Evolutionary conservation across 2,329 filamentous ascomycete species (phyloP), one percentile per base, ranked within the genome.

Genomic region (Gyromitra esculenta): DNA sequence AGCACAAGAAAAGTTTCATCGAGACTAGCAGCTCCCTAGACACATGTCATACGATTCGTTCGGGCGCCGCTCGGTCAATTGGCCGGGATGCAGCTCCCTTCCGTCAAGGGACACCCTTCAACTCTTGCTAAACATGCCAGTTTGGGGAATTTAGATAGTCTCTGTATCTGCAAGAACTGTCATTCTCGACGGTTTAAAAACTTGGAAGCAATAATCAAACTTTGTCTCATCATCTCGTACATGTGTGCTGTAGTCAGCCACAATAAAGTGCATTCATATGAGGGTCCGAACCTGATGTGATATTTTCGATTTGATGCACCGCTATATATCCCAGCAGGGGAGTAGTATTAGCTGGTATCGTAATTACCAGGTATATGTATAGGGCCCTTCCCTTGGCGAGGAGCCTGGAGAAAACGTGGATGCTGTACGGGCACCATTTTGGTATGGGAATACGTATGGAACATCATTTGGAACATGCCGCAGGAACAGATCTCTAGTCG

Each of bases 161-260:
- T 45, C 15, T 15, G 15, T 13, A 15, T 15, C 5, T 45, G 21
- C 52, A 35, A 7, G 8, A 62, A 25, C 11, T 21, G 8, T 56
- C 2, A 31, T 35, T 54, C 15, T 69, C 15, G 1, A 41, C 18
- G 25, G 37, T 9, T 69, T 69, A 60, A 37, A 37, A 39, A 1
- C 25, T 37, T 15, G 25, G 54, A 43, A 62, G 45, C 18, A 60
- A 21, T 56, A 60, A 50, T 69, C 60, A 50, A 31, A 21, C 54
- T 52, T 50, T 25, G 8, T 50, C 15, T 35, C 11, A 13, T 13
- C 11, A 45, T 3, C 13, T 35, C 21, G 6, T n/a, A 39, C 25
- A 50, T 35, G 39, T 7, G 54, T 50, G 39, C 37, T 31, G 1
- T 31, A 31, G 25, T 31, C 4, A 31, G 25, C 25, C 25, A 2